Evolutionary conservation across 495 filamentous ascomycete species (phyloP), one percentile per base, ranked within the genome.

Genomic region (Bryoglossum gracile): DNA sequence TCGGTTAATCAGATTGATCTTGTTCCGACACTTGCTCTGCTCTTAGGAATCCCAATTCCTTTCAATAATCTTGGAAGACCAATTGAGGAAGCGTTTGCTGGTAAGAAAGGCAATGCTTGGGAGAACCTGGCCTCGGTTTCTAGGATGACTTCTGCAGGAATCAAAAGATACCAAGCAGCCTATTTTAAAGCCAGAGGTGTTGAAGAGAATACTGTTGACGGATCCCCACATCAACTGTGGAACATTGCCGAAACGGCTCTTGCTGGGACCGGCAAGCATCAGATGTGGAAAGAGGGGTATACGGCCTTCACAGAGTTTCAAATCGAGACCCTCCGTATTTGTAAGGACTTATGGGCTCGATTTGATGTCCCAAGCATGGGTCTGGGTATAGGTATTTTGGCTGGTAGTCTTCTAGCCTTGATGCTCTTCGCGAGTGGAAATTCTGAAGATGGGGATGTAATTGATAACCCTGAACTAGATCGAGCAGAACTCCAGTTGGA

Each of bases 11-110:
- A 97, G 63, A 97, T 98, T 56, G 92, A 98, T 61, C 74, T 98
- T 18, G 94, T 98, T 4, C 89, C 92, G 5, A 97, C 92, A 0
- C 59, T 98, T 48, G 81, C 91, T 3, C 66, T 97, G 38, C 72
- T 97, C 19, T 70, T 98, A 6, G 92, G 92, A 21, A 73, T 94
- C 59, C 92, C 92, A 3, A 89, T 98, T 55, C 92, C 92, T 0
- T 98, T 88, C 70, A 98, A 97, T 60, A 98, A 95, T 65, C 77
- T 98, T n/a, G 92, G 92, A 10, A 77, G 80, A 3, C 92, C 92
- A 0, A 96, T 98, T 53, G 86, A 91, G 51, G 92, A 97, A 66
- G 90, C 88, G 8, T 98, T 98, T 66, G 72, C 81, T 26, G 88
- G 89, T 3, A 52, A 68, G 3, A 68, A 67, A 4, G 83, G 82